Base-by-base conservation (phyloP, 106 monocot genomes). In the Acorus gramineus region DNA sequence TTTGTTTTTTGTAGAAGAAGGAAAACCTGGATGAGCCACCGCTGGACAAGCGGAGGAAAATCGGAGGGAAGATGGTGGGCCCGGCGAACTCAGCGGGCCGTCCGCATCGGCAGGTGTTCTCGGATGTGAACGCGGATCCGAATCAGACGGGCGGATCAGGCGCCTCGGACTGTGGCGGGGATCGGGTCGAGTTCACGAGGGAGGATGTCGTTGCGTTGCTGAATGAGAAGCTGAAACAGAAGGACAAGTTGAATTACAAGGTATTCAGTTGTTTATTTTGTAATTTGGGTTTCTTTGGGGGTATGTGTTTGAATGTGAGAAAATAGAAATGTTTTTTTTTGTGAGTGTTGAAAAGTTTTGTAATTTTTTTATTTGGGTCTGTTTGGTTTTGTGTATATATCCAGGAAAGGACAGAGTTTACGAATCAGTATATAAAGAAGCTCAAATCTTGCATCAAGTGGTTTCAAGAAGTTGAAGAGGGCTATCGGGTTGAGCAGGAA, bases 371-470 rank as follows among this genome's bases (percentile, higher is more conserved):
- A 28, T 28, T 52, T 11, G 55, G n/a, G 1, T 8, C n/a, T 50
- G 64, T 61, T 61, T 44, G 12, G 6, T 61, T 42, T 6, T 44
- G 44, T 60, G 14, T 55, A 28, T 28, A 28, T 76, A 63, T 77
- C 5, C 68, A 87, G 95, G 89, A 80, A 3, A 90, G 74, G 54
- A 67, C 54, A 10, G 82, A 90, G 62, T 86, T 82, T 64, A 81
- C 82, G 82, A 75, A 77, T 46, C 84, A 95, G 61, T 85, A 80
- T 66, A 95, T 95, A 8, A 87, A 82, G 68, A 95, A 83, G 69
- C 72, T 90, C 7, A 86, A 82, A 66, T 52, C 55, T 9, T 95
- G 95, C 60, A 75, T 87, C 13, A 78, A 61, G 52, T 95, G 90
- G 95, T 78, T 68, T 43, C 68, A 70, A 66, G 84, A 84, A 2